Evolutionary conservation across 805 yeast species (phyloP).

Genomic region (Wickerhamomyces subpelliculosus): DNA sequence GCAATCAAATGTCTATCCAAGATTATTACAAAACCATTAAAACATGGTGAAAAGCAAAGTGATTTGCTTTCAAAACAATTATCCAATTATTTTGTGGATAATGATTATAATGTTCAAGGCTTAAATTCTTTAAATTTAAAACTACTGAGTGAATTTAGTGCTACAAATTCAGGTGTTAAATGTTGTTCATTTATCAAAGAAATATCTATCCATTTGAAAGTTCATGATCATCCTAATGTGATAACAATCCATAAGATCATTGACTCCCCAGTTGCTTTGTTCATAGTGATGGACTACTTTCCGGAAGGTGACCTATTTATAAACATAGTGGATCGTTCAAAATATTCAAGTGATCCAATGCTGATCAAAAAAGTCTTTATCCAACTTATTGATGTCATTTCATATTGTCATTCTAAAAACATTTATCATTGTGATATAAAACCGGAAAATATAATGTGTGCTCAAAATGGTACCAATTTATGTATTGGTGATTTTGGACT

Average conservation of each 20-base stretch:
- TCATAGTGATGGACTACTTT: constrained; percentile 81
- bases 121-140: constrained; percentile 26
- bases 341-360: constrained; percentile 46
- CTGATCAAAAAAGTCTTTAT: constrained; percentile 51
- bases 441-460: constrained; percentile 86
- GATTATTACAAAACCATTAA: not conserved
- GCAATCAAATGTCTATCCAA: constrained; percentile 47
- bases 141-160: constrained; percentile 28
- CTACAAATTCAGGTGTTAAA: constrained; percentile 11
- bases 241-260: constrained; percentile 69
- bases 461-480: constrained; percentile 45
- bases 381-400: constrained; percentile 78
- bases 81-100: constrained; percentile 16
- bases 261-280: constrained; percentile 48
- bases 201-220: constrained; percentile 63
- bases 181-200: constrained; percentile 46
- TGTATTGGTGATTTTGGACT: constrained; percentile 86
- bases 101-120: constrained; percentile 15
- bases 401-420: constrained; percentile 75
- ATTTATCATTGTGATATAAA: constrained; percentile 91
- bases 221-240: constrained; percentile 74
- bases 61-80: constrained; percentile 3
- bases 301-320: constrained; percentile 83
- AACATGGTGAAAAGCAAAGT: not conserved
- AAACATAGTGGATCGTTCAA: constrained; percentile 70